Evolutionary conservation across 2,329 filamentous ascomycete species (phyloP).

Genomic region (Trichophyton mentagrophytes): DNA sequence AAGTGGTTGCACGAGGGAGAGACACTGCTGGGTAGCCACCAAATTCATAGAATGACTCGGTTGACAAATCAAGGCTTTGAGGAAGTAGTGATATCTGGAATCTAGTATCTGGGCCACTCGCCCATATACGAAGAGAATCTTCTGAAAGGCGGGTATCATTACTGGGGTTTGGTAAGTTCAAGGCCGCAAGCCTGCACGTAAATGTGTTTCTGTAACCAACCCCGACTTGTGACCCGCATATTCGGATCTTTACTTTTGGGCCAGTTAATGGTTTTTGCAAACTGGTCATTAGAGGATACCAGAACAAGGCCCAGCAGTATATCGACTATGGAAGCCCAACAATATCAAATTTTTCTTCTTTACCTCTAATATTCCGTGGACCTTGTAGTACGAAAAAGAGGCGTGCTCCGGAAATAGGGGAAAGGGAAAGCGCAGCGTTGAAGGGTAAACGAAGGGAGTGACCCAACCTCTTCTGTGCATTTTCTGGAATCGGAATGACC

Average conservation of each 20-base stretch:
- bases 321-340: background rate
- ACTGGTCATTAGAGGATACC: background rate
- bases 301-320: background rate
- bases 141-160: background rate
- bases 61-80: background rate
- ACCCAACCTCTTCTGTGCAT: background rate
- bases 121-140: no score
- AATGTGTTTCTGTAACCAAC: conserved; percentile 2
- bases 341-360: background rate
- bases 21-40: background rate
- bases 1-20: background rate
- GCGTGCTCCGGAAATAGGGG: background rate
- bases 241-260: background rate
- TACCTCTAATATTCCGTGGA: background rate
- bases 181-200: background rate
- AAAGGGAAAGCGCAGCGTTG: background rate
- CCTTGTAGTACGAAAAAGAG: background rate
- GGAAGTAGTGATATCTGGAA: background rate
- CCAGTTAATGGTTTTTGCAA: background rate
- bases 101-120: background rate
- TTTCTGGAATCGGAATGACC: conserved; percentile 1
- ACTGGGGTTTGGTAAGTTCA: background rate
- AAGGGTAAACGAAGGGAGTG: background rate
- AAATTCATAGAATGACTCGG: background rate
- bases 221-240: background rate